Evolutionary conservation across 352 stramenopile species (phyloP).

Genomic region (Thalassiosira oceanica): DNA sequence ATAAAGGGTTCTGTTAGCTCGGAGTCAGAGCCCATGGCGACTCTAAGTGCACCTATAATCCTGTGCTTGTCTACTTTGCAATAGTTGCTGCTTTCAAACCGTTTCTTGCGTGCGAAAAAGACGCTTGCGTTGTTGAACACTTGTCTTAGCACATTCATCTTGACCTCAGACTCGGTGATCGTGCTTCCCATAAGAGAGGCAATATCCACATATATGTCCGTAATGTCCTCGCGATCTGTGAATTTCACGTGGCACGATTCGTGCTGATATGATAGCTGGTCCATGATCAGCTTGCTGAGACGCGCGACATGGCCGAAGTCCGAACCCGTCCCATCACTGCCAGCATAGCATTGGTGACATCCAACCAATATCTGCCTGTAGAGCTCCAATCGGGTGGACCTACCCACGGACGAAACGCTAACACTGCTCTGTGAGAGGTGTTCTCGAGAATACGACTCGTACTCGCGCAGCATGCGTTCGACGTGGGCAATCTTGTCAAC

Average conservation of each 20-base stretch:
- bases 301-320: conserved; percentile 43
- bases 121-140: conserved; percentile 37
- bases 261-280: conserved; percentile 32
- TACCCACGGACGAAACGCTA: conserved; percentile 12
- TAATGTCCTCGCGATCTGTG: conserved; percentile 25
- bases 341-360: too few species aligned
- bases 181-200: conserved; percentile 5
- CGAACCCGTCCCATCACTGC: conserved; percentile 10
- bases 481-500: conserved; percentile 25
- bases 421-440: not conserved
- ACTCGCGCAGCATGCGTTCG: conserved; percentile 37
- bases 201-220: conserved; percentile 45
- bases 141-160: conserved; percentile 34
- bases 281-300: conserved; percentile 50
- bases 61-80: conserved; percentile 32
- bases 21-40: conserved; percentile 29
- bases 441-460: conserved; percentile 27
- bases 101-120: conserved; percentile 36
- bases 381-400: conserved; percentile 11
- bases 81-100: conserved; percentile 21
- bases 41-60: conserved; percentile 43
- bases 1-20: conserved; percentile 40
- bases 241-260: conserved; percentile 10
- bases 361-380: conserved; percentile 43
- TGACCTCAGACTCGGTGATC: conserved; percentile 22